Base-by-base conservation (phyloP, 2,329 filamentous ascomycete species). In the Fusarium coicis region DNA sequence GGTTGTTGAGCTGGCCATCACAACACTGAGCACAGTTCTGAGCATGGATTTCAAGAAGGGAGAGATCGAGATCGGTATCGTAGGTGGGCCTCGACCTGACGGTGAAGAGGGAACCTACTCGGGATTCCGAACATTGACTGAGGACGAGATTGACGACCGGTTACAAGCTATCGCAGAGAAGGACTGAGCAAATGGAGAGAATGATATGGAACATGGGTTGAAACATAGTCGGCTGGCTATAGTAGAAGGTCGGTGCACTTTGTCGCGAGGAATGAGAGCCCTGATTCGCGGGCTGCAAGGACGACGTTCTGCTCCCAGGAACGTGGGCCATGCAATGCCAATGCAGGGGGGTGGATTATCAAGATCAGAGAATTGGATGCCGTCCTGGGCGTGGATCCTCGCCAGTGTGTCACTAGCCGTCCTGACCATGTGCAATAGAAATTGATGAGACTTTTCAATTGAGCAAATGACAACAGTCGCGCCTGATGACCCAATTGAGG, bases 41-140 rank as follows among this genome's bases (percentile, higher is more conserved):
- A 98, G 96, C 84, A 97, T 98, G 83, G 96, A 99, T 83, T 99
- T 99, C 88, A 99, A 99, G 90, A 98, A 98, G 89, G 93, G 93
- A 78, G 96, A 99, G 87, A 92, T 99, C 82, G 96, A 99, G 86
- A 94, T 99, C 84, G 96, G 96, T 73, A 95, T 99, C 80, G 96
- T 98, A 61, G 96, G 96, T 75, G 96, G 95, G 36, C 95, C 96
- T 65, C 89, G 91, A 79, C 85, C 87, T 66, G 94, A 97, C 80
- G 96, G 95, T 76, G 89, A 93, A 84, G 93, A 97, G 82, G 94
- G 94, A 74, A 93, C 92, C 72, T 89, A 94, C 79, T 84, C 92
- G 55, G 87, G 87, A 71, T 99, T 99, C 88, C 91, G 95, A 82
- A 93, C 92, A 77, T 88, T 99, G 83, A 97, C 93, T 36, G 96